Base-by-base conservation (phyloP, 441 rosid genomes). In the Adansonia rubrostipa region DNA sequence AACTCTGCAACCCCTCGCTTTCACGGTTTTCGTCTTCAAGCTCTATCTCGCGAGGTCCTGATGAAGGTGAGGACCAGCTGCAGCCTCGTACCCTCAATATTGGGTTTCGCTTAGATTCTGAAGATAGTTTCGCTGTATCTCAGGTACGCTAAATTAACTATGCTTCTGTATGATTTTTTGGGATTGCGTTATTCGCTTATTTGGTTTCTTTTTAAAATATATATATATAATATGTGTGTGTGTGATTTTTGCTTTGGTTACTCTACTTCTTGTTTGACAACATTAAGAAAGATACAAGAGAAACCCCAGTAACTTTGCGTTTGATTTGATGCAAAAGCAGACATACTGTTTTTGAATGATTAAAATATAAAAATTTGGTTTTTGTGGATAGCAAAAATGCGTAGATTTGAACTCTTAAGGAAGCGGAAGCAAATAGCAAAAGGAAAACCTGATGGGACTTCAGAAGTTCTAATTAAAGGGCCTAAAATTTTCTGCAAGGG, bases 51-150 rank as follows among this genome's bases (percentile, higher is more conserved):
- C 42, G 92, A 88, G 33, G 71, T 84, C 3, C 92, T 3, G 83
- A 77, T 36, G 93, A 85, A 62, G 89, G 80, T 9, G 96, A 89
- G 13, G 93, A 89, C n/a, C 82, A 79, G 68, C 73, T 33, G n/a
- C 73, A 33, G 47, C 62, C 48, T 51, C 14, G 2, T 15, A 53
- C 88, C 2, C 72, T 73, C 73, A 81, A 81, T 73, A 79, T 71
- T 77, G 92, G 88, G 63, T 78, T 81, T 77, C 83, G 80, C 78
- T 79, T 87, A 20, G 83, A 84, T 68, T 85, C 92, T 73, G 89
- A 73, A 19, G 93, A 86, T 33, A 22, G 69, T 19, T 69, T 85
- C 76, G 89, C 93, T 68, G 73, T 86, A 17, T 79, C 92, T 58
- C 82, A 90, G 92, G 99, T 96, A 79, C 40, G 14, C 50, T 57